Base-by-base conservation (phyloP, 176 grass and related monocot genomes). In the Carex pumila region DNA sequence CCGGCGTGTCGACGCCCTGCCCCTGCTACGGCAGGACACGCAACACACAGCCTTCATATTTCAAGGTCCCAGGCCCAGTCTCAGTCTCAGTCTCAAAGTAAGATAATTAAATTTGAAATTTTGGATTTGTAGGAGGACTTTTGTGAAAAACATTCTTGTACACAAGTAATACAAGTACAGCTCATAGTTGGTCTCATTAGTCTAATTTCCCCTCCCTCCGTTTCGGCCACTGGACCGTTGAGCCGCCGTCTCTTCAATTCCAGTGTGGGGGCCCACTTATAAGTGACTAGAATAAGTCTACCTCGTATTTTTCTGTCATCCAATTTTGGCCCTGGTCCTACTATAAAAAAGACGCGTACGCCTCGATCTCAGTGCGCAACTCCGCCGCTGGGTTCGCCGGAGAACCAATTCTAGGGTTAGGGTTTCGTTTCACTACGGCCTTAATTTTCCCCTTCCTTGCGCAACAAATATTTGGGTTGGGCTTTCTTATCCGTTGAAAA, bases 361-460 rank as follows among this genome's bases (percentile, higher is more conserved):
- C 60, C 79, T 60, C 79, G 79, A 65, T 81, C 60, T 81, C 10
- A 30, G 77, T 41, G 53, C 78, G 71, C 47, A 76, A 13, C 71
- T 76, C 71, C 71, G 71, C 45, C 71, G 71, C 78, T 50, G 41
- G 18, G 31, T 36, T 82, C 59, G 80, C 80, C 80, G 80, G 80
- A 66, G 80, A 30, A n/a, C 61, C 60, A 66, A 45, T 45, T 65
- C 80, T 82, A 82, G 80, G 59, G 80, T 82, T 82, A 82, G 80
- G 60, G 59, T 82, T 82, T 50, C 13, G 59, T 82, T 82, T 50
- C 13, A 9, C 10, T 80, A 11, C 13, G 5, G 77, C 18, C 32
- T 15, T 72, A 21, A 1, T 29, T 74, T 14, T 19, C 4, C 71
- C 53, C 5, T 61, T 12, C 53, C 5, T 61, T 12, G 8, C 19